Conservation (phyloP, 2,329 filamentous ascomycete species). For the Fusarium virguliforme region DNA sequence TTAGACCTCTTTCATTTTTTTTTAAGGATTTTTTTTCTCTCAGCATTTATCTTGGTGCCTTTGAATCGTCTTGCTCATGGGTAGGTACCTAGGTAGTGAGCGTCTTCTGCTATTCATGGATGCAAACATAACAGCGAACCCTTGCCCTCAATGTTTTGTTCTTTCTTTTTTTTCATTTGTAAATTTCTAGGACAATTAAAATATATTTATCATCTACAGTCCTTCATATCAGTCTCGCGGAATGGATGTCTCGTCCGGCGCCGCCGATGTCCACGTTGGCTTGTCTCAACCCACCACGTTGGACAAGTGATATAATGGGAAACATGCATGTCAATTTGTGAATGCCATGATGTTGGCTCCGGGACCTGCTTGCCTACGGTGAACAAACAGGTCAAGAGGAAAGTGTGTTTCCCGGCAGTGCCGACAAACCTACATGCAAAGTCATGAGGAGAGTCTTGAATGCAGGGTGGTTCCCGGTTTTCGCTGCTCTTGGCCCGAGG, state of each 20-base stretch:
- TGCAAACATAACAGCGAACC: neutral
- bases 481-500: neutral
- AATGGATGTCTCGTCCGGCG: neutral
- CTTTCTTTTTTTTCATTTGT: no score
- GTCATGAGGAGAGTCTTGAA: neutral
- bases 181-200: no score
- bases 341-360: neutral
- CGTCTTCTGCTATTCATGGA: no score
- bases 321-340: conserved; percentile 2
- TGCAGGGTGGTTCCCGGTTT: conserved; percentile 7
- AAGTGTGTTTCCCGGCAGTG: neutral
- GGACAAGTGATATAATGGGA: conserved; percentile 1
- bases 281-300: neutral
- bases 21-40: neutral
- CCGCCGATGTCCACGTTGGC: neutral
- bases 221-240: neutral
- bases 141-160: neutral
- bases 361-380: neutral
- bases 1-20: no score
- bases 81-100: no score
- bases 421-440: neutral
- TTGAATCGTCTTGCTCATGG: neutral
- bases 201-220: no score
- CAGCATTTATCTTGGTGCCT: no score
- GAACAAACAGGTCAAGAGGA: neutral